These are phyloP conservation scores for Cercophora sp. DNA, from an alignment of 495 filamentous ascomycete species.

Conservation along the genomic window DNA sequence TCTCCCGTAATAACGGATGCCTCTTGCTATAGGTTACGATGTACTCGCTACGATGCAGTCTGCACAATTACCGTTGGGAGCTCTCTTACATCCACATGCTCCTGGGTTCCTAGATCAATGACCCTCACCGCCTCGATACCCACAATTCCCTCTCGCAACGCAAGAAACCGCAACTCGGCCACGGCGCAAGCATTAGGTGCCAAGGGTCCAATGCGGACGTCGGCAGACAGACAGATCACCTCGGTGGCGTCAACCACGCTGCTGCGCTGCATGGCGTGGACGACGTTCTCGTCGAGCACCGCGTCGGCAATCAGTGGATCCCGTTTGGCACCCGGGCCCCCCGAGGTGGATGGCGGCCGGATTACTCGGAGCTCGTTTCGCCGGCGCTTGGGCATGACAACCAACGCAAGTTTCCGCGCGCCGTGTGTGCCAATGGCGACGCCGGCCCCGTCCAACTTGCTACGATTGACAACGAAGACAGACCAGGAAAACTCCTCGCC, in stretches of 20 bases:
- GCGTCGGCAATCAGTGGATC: constrained; percentile 59
- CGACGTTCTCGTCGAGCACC: constrained; percentile 76
- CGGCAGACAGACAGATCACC: constrained; percentile 75
- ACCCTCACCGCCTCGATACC: constrained; percentile 76
- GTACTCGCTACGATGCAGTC: too few relatives aligned
- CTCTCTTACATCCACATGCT: constrained; percentile 77
- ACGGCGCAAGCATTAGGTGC: constrained; percentile 75
- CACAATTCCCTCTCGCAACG: constrained; percentile 70
- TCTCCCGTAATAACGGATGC: too few relatives aligned
- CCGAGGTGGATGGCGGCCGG: constrained; percentile 47
- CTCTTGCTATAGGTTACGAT: too few relatives aligned
- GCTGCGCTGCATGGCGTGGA: constrained; percentile 78
- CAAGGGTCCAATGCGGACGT: constrained; percentile 76
- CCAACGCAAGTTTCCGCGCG: constrained; percentile 72
- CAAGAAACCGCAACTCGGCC: constrained; percentile 73
- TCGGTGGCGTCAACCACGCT: constrained; percentile 68
- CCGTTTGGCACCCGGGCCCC: constrained; percentile 14
- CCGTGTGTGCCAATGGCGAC: constrained; percentile 29
- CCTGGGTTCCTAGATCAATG: constrained; percentile 74
- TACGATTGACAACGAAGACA: constrained; percentile 85
- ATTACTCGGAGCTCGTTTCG: constrained; percentile 60
- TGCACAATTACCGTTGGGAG: constrained; percentile 66
- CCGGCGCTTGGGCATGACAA: constrained; percentile 75
- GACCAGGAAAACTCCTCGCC: constrained; percentile 82
- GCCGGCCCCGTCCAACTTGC: constrained; percentile 19